A percentile compares a stretch with the other conserved stretches of the same genome.
phyloP scores from a whole-genome alignment of 2,329 filamentous ascomycete species.

The Fusarium torreyae region DNA sequence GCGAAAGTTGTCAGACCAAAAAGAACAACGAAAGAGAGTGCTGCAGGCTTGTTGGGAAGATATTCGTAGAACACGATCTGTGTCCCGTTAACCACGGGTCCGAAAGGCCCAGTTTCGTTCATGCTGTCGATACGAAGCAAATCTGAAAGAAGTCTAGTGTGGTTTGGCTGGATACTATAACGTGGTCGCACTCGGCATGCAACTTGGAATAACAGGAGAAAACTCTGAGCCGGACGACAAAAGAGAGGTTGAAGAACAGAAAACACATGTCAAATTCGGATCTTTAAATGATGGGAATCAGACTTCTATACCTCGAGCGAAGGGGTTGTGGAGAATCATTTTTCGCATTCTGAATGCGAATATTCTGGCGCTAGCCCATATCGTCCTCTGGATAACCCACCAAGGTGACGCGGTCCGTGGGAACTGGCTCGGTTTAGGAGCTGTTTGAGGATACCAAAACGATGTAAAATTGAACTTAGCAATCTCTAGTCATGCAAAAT shows the following conservation, averaged over 20 bases:
- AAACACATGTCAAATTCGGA: too few species aligned
- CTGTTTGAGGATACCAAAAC: background rate
- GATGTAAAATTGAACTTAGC: too few species aligned
- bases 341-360: slow-evolving; percentile 34
- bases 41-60: slow-evolving; percentile 16
- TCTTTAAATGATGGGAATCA: accelerated
- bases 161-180: background rate
- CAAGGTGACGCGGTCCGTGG: slow-evolving; percentile 18
- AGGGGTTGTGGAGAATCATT: background rate
- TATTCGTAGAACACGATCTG: slow-evolving; percentile 27
- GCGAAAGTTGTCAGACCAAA: background rate
- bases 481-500: background rate
- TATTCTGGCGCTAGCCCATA: background rate
- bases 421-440: background rate
- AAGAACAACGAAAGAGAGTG: slow-evolving; percentile 3
- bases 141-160: background rate
- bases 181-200: background rate
- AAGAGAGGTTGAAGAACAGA: too few species aligned
- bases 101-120: slow-evolving; percentile 16
- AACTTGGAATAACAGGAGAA: too few species aligned
- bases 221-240: too few species aligned
- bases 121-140: slow-evolving; percentile 3
- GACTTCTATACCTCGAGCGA: background rate
- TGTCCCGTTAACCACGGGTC: slow-evolving; percentile 17
- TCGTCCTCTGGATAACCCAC: slow-evolving; percentile 3